phyloP scores from a whole-genome alignment of 2,329 filamentous ascomycete genomes.

The Aphanoascus verrucosus region DNA sequence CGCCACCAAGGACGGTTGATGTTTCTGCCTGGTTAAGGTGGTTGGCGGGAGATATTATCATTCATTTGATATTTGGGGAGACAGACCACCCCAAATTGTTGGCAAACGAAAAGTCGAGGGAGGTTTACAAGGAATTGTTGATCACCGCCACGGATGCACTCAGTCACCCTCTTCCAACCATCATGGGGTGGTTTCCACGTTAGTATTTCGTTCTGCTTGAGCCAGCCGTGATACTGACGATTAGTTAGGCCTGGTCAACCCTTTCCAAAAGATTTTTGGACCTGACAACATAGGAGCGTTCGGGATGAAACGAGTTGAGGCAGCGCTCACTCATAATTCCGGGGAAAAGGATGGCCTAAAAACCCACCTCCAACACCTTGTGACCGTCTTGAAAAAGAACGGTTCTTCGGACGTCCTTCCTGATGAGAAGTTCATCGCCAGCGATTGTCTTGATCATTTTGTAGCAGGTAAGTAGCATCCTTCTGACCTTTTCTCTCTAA shows the following conservation, averaged over 20 bases:
- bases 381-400: slow-evolving; percentile 11
- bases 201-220: not conserved
- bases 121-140: slow-evolving; percentile 9
- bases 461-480: slow-evolving; percentile 13
- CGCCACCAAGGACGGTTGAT: slow-evolving; percentile 12
- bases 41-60: slow-evolving; percentile 16
- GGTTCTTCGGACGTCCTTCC: slow-evolving; percentile 13
- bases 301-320: slow-evolving; percentile 13
- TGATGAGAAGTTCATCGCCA: slow-evolving; percentile 15
- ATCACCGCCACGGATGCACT: not conserved
- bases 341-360: not conserved
- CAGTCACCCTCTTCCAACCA: not conserved
- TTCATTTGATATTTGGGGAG: slow-evolving; percentile 13
- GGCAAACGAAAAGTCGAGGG: slow-evolving; percentile 13
- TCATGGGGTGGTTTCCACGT: slow-evolving; percentile 16
- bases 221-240: not conserved
- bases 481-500: not conserved
- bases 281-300: slow-evolving; percentile 9
- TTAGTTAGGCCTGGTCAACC: not conserved
- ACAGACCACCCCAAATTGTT: slow-evolving; percentile 12
- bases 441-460: slow-evolving; percentile 17
- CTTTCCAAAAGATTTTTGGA: not conserved
- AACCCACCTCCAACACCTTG: slow-evolving; percentile 15
- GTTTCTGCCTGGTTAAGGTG: slow-evolving; percentile 15
- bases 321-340: slow-evolving; percentile 1